Conservation (phyloP, 768 basidiomycete genomes). For the Butyriboletus loyo region DNA sequence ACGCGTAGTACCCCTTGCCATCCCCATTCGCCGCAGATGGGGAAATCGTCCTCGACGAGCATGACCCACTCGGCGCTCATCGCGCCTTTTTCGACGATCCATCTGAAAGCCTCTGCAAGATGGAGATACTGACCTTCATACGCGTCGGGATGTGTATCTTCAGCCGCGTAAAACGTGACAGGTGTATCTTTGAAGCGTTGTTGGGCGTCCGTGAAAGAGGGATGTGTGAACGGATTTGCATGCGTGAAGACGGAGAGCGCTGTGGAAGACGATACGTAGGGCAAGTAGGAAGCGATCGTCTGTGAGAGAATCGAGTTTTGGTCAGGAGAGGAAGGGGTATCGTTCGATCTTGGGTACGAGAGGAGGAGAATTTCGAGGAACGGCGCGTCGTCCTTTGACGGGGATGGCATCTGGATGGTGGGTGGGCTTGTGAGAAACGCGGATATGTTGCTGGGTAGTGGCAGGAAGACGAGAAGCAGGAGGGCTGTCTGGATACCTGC, state of each 20-base stretch:
- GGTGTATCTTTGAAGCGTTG: slow-evolving; percentile 23
- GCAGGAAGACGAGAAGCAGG: slow-evolving; percentile 15
- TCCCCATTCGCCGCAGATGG: slow-evolving; percentile 38
- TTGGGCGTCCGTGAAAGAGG: slow-evolving; percentile 31
- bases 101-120: slow-evolving; percentile 40
- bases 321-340: slow-evolving; percentile 16
- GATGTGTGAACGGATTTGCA: slow-evolving; percentile 22
- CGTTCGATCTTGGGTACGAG: slow-evolving; percentile 38
- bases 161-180: slow-evolving; percentile 26
- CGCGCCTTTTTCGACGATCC: slow-evolving; percentile 24
- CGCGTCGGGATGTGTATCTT: slow-evolving; percentile 27
- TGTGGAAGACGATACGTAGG: slow-evolving; percentile 29
- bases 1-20: slow-evolving; percentile 32
- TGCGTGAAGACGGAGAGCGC: slow-evolving; percentile 41
- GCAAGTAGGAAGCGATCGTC: slow-evolving; percentile 38
- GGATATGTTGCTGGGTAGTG: slow-evolving; percentile 1
- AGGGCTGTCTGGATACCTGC: slow-evolving; percentile 19
- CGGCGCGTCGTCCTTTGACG: slow-evolving; percentile 22
- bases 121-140: slow-evolving; percentile 38
- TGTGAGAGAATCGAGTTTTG: slow-evolving; percentile 30
- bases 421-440: background rate
- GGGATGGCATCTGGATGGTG: slow-evolving; percentile 8
- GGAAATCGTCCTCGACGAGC: slow-evolving; percentile 45
- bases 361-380: slow-evolving; percentile 41
- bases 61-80: slow-evolving; percentile 40